Evolutionary conservation across 1,284 basidiomycete species (phyloP).

Genomic region (Bjerkandera adusta): DNA sequence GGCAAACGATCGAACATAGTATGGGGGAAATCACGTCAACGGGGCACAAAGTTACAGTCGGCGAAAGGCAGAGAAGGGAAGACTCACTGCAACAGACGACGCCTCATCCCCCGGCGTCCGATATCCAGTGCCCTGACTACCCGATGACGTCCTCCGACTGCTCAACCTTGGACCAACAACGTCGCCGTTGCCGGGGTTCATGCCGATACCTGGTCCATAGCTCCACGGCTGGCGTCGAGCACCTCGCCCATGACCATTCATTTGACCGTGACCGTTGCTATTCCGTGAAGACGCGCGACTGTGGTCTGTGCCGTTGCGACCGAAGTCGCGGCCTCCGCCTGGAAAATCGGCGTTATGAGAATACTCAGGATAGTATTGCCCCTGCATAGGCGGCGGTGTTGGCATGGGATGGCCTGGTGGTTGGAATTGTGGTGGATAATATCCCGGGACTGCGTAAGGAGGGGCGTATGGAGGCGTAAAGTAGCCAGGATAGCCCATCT

Average conservation of each 20-base stretch:
- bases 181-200: conserved; percentile 31
- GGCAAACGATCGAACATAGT: not conserved
- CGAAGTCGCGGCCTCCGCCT: conserved; percentile 15
- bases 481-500: conserved; percentile 37
- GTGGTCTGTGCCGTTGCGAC: conserved; percentile 26
- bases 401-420: conserved; percentile 38
- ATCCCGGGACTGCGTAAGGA: conserved; percentile 44
- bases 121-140: conserved; percentile 50
- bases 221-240: conserved; percentile 57
- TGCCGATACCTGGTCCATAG: conserved; percentile 58
- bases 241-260: conserved; percentile 30
- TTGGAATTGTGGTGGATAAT: conserved; percentile 37
- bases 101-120: conserved; percentile 72
- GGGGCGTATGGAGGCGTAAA: conserved; percentile 35
- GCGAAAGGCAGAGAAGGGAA: conserved; percentile 18
- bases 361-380: conserved; percentile 28
- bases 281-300: conserved; percentile 33
- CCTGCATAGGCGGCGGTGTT: conserved; percentile 28
- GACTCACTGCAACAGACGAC: conserved; percentile 67
- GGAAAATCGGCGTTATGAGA: conserved; percentile 11
- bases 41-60: not conserved
- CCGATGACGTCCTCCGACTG: conserved; percentile 46
- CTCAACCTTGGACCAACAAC: conserved; percentile 64
- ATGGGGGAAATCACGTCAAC: not conserved
- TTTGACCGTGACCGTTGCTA: conserved; percentile 26